These are phyloP conservation scores for Aspergillus carlsbadensis DNA, from an alignment of 495 filamentous ascomycete species.

Conservation along the genomic window DNA sequence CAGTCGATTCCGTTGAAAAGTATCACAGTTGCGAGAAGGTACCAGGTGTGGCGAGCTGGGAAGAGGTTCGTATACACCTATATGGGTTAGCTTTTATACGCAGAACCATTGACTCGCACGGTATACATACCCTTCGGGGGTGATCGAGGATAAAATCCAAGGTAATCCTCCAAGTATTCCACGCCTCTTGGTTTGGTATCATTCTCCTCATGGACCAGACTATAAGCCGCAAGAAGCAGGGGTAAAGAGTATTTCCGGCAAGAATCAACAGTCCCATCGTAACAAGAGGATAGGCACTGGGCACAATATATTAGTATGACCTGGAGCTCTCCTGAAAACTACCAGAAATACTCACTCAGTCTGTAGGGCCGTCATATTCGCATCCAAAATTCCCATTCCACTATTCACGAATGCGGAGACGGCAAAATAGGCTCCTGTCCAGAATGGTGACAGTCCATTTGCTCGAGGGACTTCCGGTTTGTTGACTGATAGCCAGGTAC, in stretches of 20 bases:
- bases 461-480: constrained; percentile 52
- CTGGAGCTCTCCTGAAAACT: background rate
- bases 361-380: constrained; percentile 64
- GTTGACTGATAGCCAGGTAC: constrained; percentile 66
- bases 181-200: constrained; percentile 42
- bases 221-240: constrained; percentile 75
- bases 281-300: constrained; percentile 63
- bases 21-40: constrained; percentile 70
- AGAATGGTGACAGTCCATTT: constrained; percentile 70
- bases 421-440: constrained; percentile 46
- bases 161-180: constrained; percentile 57
- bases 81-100: background rate
- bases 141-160: constrained; percentile 79
- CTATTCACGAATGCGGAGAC: constrained; percentile 82
- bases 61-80: constrained; percentile 77
- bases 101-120: background rate
- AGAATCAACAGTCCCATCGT: constrained; percentile 77
- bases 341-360: constrained; percentile 25
- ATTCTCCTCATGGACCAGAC: constrained; percentile 61
- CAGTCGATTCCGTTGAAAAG: constrained; percentile 79
- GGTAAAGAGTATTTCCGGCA: constrained; percentile 80
- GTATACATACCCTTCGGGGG: constrained; percentile 58
- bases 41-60: constrained; percentile 74
- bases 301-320: constrained; percentile 11
- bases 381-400: constrained; percentile 81